Evolutionary conservation across 2,329 filamentous ascomycete species (phyloP), one percentile per base, ranked within the genome.

Genomic region (Fusarium palustre): DNA sequence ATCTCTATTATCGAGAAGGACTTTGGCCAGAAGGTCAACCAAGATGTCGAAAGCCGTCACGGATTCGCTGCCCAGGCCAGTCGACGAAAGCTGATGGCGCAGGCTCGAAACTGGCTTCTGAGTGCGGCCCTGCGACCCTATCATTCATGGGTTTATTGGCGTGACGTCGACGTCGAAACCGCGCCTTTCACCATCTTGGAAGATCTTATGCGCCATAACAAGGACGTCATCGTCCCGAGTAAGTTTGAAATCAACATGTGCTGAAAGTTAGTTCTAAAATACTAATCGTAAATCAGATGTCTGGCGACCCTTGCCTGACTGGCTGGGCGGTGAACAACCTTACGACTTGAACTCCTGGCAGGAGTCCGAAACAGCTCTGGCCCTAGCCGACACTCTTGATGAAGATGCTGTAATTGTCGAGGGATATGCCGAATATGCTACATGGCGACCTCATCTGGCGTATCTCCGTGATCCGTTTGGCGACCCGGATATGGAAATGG

Each of bases 271-370:
- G 53, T 15, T 12, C 41, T 13, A 22, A 28, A 33, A 33, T 42
- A 34, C 75, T 81, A 55, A 81, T 73, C 34, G 55, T 56, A 22
- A 24, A 52, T n/a, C 65, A 94, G 92, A 99, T 82, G 96, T 99
- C 64, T 99, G 96, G 96, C 91, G 96, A 70, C 96, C 96, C n/a
- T 87, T 99, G 48, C 96, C 96, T 9, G 96, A 99, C 80, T 99
- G 96, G 96, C 91, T 99, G 25, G 96, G 96, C 46, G 97, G 96
- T 75, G 96, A 99, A 79, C 96, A 99, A 79, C 96, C 96, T 2
- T 99, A 99, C 79, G 96, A 99, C 81, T 81, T 99, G 74, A 99
- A 99, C 80, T 98, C 95, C 18, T 99, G 96, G 96, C 96, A 99
- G 80, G 96, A 99, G 80, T 99, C 96, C 0, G 97, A 99, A 77